Evolutionary conservation across 192 early-diverging fungal genomes (phyloP), one percentile per base, ranked within the genome.

Genomic region (Kappamyces sp.): DNA sequence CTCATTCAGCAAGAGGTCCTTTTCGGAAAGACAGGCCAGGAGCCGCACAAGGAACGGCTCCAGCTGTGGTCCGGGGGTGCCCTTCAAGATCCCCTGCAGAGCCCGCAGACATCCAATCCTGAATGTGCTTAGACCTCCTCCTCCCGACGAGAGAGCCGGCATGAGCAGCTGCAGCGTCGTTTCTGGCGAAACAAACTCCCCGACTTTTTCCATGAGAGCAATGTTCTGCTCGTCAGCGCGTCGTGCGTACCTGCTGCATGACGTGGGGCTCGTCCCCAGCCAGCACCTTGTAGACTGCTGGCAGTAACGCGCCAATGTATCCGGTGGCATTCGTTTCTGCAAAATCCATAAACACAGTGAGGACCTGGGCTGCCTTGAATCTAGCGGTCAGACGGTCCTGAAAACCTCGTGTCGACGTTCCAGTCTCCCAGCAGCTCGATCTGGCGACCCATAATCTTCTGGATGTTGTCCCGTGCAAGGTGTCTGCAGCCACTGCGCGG

Each of bases 401-500:
- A 23, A 23, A 23, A 23, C 23, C 82, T 64, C 23, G 63, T 57
- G 2, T 83, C 79, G 2, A 60, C 60, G 40, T 65, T 77, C 82
- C 82, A 84, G 44, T 79, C 69, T 2, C 49, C 31, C 39, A 84
- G 40, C 2, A 67, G 76, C 47, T 65, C 76, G 3, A 80, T 36
- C 35, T 69, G 32, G 36, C 60, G 60, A 3, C 35, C 52, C 3
- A 75, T 59, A n/a, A 69, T 75, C 66, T 84, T 84, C 54, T 74
- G 68, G 3, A 67, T 73, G 58, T 75, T 79, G 36, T 84, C 82
- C 32, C 79, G 64, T 15, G 74, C 74, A 13, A 78, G 48, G 49
- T 79, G 71, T 31, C 82, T 69, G 47, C 51, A 63, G 23, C 82
- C 82, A 6, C 79, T 66, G 5, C 77, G 51, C 9, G 74, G 79